Base-by-base conservation (phyloP, 805 yeast species). In the Scheffersomyces ergatensis region DNA sequence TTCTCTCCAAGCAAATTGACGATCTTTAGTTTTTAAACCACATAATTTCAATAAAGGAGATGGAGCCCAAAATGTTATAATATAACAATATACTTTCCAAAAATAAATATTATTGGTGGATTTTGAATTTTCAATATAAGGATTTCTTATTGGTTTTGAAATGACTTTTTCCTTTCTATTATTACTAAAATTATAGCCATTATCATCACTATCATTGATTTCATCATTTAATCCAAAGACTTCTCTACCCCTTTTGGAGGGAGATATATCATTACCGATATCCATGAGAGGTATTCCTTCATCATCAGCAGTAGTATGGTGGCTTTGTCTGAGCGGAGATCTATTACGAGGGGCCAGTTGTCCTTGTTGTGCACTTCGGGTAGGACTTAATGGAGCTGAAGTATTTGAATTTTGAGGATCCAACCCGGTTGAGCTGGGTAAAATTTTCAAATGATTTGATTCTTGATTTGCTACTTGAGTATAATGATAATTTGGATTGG, bases 1-100 rank as follows among this genome's bases (percentile, higher is more conserved):
- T 57, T 93, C 99, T 56, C 99, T 77, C 99, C 99, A 93, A 0
- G 98, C 98, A 71, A 81, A 80, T 58, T 90, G 97, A 44, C 96
- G 79, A 33, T 82, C 90, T 50, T 80, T 79, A 16, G 85, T 80
- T 25, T 77, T 76, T 76, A 92, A 75, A 2, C 98, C 98, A 62
- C 80, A 85, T 33, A 86, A 60, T 33, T 67, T 67, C 53, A 89
- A 64, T 25, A 89, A 47, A 0, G 89, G 83, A 2, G 84, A 77
- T 1, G 97, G 96, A 2, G 95, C 95, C 93, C 97, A 92, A 60
- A 89, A 89, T 0, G 99, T 90, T 26, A 93, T 66, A 7, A 77
- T 51, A 49, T 80, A 79, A 59, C 97, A 89, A 64, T 89, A 93
- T 0, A 81, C 65, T 49, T 78, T 77, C 99, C 99, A 93, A 89